These are phyloP conservation scores for Blumeria hordei DNA, from an alignment of 2,329 filamentous ascomycete species.

Conservation along the genomic window DNA sequence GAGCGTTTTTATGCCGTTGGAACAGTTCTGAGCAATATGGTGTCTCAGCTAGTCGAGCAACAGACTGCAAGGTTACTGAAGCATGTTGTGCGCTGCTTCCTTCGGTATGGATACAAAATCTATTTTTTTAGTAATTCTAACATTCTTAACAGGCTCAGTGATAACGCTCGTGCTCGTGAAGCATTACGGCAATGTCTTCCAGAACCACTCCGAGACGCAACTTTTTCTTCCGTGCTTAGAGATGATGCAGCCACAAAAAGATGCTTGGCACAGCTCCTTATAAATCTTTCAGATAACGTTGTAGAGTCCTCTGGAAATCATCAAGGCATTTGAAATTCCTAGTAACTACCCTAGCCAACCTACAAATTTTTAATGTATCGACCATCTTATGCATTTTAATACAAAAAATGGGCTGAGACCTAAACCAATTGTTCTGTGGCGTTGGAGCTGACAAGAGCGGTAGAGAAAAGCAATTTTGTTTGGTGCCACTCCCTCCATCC, in stretches of 20 bases:
- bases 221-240: constrained; percentile 84
- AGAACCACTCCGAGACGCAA: constrained; percentile 93
- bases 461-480: too few species aligned
- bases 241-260: constrained; percentile 96
- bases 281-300: constrained; percentile 84
- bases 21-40: constrained; percentile 96
- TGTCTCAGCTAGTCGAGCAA: constrained; percentile 87
- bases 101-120: constrained; percentile 37
- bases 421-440: too few species aligned
- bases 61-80: constrained; percentile 90
- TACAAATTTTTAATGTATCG: background rate
- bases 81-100: constrained; percentile 91
- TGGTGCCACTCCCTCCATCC: too few species aligned
- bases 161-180: constrained; percentile 87
- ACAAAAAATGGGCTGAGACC: too few species aligned
- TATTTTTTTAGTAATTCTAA: background rate
- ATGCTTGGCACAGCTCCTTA: constrained; percentile 85
- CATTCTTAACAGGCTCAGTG: constrained; percentile 42
- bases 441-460: too few species aligned
- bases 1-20: constrained; percentile 96
- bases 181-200: constrained; percentile 88
- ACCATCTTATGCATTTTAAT: too few species aligned
- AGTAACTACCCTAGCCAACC: background rate
- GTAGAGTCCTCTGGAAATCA: constrained; percentile 19
- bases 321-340: constrained; percentile 11